Conservation (phyloP, 1,284 basidiomycete genomes). For the Pseudozyma pruni region DNA sequence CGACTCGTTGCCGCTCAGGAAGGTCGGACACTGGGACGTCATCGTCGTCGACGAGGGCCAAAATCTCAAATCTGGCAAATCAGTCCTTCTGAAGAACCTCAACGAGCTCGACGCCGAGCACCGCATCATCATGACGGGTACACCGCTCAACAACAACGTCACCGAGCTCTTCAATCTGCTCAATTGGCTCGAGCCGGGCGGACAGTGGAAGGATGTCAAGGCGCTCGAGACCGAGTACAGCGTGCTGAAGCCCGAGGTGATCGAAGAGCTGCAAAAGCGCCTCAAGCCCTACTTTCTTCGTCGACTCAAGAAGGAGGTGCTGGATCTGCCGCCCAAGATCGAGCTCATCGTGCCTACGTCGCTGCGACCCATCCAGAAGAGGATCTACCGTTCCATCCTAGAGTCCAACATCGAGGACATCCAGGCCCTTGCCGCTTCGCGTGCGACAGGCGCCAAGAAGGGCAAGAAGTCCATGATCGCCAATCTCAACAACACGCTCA, state of each 20-base stretch:
- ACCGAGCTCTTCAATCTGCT: constrained; percentile 73
- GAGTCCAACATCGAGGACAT: constrained; percentile 56
- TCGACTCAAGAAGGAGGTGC: constrained; percentile 89
- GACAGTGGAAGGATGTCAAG: constrained; percentile 51
- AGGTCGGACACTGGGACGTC: constrained; percentile 87
- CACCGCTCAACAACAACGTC: constrained; percentile 95
- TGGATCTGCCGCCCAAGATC: constrained; percentile 86
- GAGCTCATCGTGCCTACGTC: constrained; percentile 87
- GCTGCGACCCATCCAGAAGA: constrained; percentile 86
- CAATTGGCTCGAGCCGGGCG: constrained; percentile 50
- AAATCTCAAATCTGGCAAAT: constrained; percentile 73
- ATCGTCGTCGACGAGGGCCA: constrained; percentile 94
- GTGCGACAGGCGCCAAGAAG: constrained; percentile 17
- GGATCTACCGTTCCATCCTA: constrained; percentile 76
- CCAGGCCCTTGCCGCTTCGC: constrained; percentile 43
- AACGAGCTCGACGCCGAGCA: constrained; percentile 82
- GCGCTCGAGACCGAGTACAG: constrained; percentile 46
- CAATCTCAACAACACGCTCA: constrained; percentile 60
- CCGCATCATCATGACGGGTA: constrained; percentile 90
- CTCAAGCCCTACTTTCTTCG: constrained; percentile 92
- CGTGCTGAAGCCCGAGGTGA: constrained; percentile 57
- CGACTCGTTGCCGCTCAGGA: constrained; percentile 71
- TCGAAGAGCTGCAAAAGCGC: constrained; percentile 77
- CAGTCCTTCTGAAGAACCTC: constrained; percentile 82
- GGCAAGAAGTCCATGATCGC: constrained; percentile 42